Evolutionary conservation across 2,329 filamentous ascomycete genomes (phyloP).

Genomic region (Calonectria pauciramosa): DNA sequence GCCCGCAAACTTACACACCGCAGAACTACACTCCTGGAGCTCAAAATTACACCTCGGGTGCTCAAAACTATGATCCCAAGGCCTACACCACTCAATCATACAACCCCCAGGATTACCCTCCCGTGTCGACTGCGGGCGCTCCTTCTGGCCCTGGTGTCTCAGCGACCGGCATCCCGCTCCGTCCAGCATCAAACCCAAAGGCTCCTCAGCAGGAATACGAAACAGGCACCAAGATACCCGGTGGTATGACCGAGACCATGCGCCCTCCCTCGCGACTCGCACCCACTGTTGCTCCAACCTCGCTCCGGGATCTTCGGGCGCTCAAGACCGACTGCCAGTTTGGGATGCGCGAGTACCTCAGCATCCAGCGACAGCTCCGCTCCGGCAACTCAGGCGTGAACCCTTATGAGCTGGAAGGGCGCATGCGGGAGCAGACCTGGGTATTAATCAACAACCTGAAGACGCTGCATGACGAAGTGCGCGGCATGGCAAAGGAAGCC

Average conservation of each 20-base stretch:
- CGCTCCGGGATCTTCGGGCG: constrained; percentile 47
- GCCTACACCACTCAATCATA: constrained; percentile 12
- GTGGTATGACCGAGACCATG: constrained; percentile 34
- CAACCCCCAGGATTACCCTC: constrained; percentile 39
- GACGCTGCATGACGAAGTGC: constrained; percentile 59
- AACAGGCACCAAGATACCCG: constrained; percentile 19
- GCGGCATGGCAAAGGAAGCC: constrained; percentile 57
- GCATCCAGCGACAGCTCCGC: constrained; percentile 49
- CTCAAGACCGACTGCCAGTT: constrained; percentile 53
- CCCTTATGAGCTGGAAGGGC: constrained; percentile 56
- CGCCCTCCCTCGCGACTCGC: constrained; percentile 33
- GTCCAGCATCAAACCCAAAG: constrained; percentile 40
- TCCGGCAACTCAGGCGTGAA: constrained; percentile 46
- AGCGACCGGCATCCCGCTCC: constrained; percentile 36
- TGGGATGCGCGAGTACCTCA: constrained; percentile 53
- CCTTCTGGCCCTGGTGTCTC: constrained; percentile 31
- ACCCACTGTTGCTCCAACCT: constrained; percentile 35
- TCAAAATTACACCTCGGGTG: not conserved
- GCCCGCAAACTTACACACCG: not conserved
- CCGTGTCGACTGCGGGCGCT: constrained; percentile 16
- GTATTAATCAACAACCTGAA: constrained; percentile 61
- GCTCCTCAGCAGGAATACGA: constrained; percentile 31
- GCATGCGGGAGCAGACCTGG: constrained; percentile 58
- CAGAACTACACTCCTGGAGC: not conserved
- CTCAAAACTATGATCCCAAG: constrained; percentile 14